phyloP scores from a whole-genome alignment of 2,329 filamentous ascomycete genomes.

The Dothidotthia symphoricarpi region DNA sequence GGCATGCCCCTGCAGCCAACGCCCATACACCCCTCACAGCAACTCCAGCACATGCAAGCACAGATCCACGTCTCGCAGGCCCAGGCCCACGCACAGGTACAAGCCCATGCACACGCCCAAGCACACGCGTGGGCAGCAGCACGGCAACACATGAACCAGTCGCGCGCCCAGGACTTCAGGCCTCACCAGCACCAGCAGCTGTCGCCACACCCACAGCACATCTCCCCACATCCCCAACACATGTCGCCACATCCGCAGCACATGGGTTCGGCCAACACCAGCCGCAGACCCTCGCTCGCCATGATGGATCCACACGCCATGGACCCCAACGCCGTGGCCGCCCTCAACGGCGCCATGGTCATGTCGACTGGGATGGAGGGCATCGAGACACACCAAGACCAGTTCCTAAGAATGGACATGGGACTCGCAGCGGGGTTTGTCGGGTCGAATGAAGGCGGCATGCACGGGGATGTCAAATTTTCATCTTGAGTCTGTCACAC shows the following conservation, averaged over 20 bases:
- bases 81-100: constrained; percentile 26
- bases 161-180: constrained; percentile 33
- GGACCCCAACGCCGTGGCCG: constrained; percentile 14
- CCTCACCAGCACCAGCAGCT: constrained; percentile 32
- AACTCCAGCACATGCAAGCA: constrained; percentile 28
- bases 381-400: constrained; percentile 33
- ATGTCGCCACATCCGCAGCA: constrained; percentile 9
- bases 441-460: constrained; percentile 22
- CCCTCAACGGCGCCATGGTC: constrained; percentile 15
- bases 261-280: constrained; percentile 34
- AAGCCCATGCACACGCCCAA: constrained; percentile 27
- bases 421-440: constrained; percentile 30
- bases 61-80: constrained; percentile 31
- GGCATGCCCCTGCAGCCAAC: constrained; percentile 31
- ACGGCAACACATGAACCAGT: constrained; percentile 41
- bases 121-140: constrained; percentile 35
- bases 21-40: constrained; percentile 29
- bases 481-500: background rate
- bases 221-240: constrained; percentile 25
- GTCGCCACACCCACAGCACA: constrained; percentile 20
- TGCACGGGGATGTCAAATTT: constrained; percentile 5
- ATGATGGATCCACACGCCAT: constrained; percentile 33
- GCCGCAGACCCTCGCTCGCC: constrained; percentile 30
- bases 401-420: constrained; percentile 37
- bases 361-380: constrained; percentile 36